Evolutionary conservation across 2,329 filamentous ascomycete species (phyloP), one percentile per base, ranked within the genome.

Genomic region (Pseudomassariella vexata): DNA sequence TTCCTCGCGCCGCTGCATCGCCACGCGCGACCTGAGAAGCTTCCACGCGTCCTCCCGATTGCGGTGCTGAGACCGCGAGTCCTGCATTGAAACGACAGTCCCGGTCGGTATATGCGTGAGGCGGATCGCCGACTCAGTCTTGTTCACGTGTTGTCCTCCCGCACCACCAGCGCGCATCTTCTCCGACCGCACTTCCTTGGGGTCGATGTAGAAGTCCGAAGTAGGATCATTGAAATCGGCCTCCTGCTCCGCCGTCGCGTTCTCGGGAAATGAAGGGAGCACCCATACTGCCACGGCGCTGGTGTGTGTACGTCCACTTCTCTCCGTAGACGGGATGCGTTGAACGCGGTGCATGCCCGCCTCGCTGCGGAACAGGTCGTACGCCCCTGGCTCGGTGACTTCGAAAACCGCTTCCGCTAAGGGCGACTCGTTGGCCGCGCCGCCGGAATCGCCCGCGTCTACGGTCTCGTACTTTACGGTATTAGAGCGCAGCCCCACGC

Each of bases 61-160:
- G 44, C 85, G 78, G 46, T 85, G 79, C 63, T 98, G 92, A 25
- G 87, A 95, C 34, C 92, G 76, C 32, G 80, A 82, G 55, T 98
- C 92, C 58, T 98, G 92, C 73, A 96, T 94, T 9, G 81, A 82
- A 10, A 96, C 89, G 2, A 85, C 77, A 1, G 80, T 92, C 26
- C 84, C 85, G 1, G 88, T 94, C 3, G 92, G 92, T 6, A 83
- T 60, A 63, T 98, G 92, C 2, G 89, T 96, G 49, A 98, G 70
- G 8, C 92, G 82, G 39, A 98, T 85, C 4, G 92, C 92, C 19
- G 87, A 95, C 63, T 98, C 92, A 0, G 92, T 98, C 57, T 90
- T 95, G 64, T 98, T 98, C 54, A 98, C 92, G 60, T 98, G 92
- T 64, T 98, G 92, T 1, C 92, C 92, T 19, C 92, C 92, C 1